Conservation (phyloP, 2,329 filamentous ascomycete species). For the Botrytis deweyae region DNA sequence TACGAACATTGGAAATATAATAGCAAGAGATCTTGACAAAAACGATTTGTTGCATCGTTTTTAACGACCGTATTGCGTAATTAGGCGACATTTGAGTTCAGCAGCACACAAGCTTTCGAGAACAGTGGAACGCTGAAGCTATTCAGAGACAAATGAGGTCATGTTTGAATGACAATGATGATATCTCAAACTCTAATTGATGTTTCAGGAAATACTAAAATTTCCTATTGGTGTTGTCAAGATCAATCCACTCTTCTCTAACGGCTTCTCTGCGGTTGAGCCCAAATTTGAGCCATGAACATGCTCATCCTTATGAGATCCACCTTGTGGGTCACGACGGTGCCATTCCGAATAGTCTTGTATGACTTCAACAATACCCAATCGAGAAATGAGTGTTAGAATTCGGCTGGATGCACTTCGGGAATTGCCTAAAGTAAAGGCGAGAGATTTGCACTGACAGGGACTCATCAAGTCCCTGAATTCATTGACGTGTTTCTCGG, state of each 20-base stretch:
- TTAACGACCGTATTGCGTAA: neutral
- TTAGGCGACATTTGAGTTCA: neutral
- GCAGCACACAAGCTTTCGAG: neutral
- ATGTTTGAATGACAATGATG: neutral
- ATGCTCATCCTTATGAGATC: neutral
- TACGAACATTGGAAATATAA: neutral
- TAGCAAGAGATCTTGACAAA: neutral
- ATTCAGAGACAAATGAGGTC: slow-evolving; percentile 14
- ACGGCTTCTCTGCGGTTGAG: neutral
- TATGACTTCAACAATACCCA: neutral
- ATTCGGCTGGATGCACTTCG: neutral
- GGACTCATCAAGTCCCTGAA: neutral
- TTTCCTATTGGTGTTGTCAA: slow-evolving; percentile 5
- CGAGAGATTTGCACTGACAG: neutral
- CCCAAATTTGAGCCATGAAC: slow-evolving; percentile 8
- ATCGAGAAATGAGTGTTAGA: neutral
- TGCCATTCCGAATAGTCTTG: neutral
- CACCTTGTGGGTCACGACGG: slow-evolving; percentile 6
- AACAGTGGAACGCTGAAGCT: neutral
- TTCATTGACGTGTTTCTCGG: neutral
- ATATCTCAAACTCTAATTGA: neutral
- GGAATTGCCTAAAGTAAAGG: neutral
- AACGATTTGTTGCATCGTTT: neutral
- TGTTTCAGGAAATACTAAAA: neutral
- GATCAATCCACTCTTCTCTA: neutral